Evolutionary conservation across 2,329 filamentous ascomycete species (phyloP).

Genomic region (Colletotrichum costaricense): DNA sequence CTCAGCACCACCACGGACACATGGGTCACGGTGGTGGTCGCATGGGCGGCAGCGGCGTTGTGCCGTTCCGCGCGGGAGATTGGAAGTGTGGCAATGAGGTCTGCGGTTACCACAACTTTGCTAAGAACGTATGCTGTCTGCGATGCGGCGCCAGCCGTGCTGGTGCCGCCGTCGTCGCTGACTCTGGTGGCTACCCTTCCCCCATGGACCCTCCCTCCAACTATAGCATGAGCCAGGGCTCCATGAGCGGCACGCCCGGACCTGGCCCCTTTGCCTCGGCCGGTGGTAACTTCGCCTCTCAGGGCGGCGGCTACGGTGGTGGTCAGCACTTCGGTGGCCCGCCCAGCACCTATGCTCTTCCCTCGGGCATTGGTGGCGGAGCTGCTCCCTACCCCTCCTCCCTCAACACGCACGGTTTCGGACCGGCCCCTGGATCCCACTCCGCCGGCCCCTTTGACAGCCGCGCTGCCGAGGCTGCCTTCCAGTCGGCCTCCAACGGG

Average conservation of each 20-base stretch:
- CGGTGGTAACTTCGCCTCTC: slow-evolving; percentile 68
- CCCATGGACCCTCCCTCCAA: slow-evolving; percentile 87
- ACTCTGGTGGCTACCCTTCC: slow-evolving; percentile 89
- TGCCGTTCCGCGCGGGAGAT: slow-evolving; percentile 97
- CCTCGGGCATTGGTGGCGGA: slow-evolving; percentile 83
- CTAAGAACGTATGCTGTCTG: slow-evolving; percentile 98
- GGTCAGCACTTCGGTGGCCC: slow-evolving; percentile 92
- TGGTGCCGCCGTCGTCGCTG: slow-evolving; percentile 92
- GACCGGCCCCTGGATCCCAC: slow-evolving; percentile 81
- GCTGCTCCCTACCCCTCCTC: slow-evolving; percentile 83
- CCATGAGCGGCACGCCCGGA: slow-evolving; percentile 86
- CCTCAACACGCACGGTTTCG: slow-evolving; percentile 81
- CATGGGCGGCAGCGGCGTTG: slow-evolving; percentile 85
- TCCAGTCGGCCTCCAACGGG: slow-evolving; percentile 88
- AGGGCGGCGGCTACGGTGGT: slow-evolving; percentile 60
- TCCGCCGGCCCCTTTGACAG: slow-evolving; percentile 91
- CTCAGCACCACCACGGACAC: slow-evolving; percentile 72
- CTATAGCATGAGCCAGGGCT: slow-evolving; percentile 87
- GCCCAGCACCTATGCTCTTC: slow-evolving; percentile 89
- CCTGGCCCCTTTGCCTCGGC: slow-evolving; percentile 81
- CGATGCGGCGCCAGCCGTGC: slow-evolving; percentile 96
- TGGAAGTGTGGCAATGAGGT: slow-evolving; percentile 99
- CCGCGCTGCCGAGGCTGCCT: slow-evolving; percentile 92
- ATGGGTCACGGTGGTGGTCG: slow-evolving; percentile 72
- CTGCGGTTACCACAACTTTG: slow-evolving; percentile 99